These are phyloP conservation scores for Vitis rotundifolia DNA, from an alignment of 164 flowering plant species.

Conservation along the genomic window DNA sequence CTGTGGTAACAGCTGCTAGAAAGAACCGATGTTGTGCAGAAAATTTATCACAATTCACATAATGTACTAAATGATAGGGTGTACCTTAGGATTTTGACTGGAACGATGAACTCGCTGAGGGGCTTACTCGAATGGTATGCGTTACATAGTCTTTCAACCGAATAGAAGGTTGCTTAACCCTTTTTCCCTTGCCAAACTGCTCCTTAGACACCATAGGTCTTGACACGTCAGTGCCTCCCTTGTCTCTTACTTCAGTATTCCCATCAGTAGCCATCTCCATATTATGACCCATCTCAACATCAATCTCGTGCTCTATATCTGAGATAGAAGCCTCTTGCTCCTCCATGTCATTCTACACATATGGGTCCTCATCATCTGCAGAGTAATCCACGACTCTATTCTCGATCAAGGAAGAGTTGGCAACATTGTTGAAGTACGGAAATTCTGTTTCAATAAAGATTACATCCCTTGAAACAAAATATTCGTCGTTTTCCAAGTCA, in stretches of 20 bases:
- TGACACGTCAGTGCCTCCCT: too few species aligned
- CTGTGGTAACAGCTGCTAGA: not conserved
- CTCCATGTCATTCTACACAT: too few species aligned
- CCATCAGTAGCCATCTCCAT: too few species aligned
- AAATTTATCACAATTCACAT: conserved; percentile 7
- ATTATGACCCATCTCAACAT: too few species aligned
- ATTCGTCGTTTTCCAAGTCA: not conserved
- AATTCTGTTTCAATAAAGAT: not conserved
- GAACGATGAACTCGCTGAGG: not conserved
- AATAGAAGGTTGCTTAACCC: not conserved
- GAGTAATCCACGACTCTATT: too few species aligned
- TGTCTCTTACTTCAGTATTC: too few species aligned
- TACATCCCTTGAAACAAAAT: not conserved
- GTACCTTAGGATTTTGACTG: not conserved
- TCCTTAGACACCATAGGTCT: too few species aligned
- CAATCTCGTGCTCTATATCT: too few species aligned
- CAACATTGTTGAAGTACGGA: not conserved
- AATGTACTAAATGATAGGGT: not conserved
- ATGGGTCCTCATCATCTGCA: too few species aligned
- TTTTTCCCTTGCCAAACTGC: too few species aligned
- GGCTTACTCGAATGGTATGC: not conserved
- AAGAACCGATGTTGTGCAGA: not conserved
- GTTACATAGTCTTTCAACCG: not conserved
- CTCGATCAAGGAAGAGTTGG: not conserved
- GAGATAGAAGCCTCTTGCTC: too few species aligned